Percentiles rank a stretch among this genome's conserved stretches.
These are phyloP conservation scores for Cyphellophora attinorum DNA, from an alignment of 2,329 filamentous ascomycete species.

Conservation along the genomic window DNA sequence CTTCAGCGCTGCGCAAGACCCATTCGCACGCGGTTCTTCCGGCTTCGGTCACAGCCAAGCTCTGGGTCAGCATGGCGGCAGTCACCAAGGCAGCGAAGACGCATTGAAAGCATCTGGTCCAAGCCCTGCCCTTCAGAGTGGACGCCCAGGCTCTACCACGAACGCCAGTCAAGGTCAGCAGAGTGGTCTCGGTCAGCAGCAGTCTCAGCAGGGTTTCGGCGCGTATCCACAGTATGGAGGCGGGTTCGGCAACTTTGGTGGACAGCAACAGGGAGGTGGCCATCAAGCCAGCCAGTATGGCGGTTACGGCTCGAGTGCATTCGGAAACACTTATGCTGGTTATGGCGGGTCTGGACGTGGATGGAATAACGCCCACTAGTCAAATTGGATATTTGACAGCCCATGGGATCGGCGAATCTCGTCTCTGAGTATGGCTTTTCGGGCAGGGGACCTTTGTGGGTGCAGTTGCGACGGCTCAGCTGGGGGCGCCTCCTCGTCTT, in stretches of 20 bases:
- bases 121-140: slow-evolving; percentile 52
- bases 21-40: slow-evolving; percentile 49
- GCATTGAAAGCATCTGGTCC: slow-evolving; percentile 49
- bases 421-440: neutral
- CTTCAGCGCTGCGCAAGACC: slow-evolving; percentile 46
- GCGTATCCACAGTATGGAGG: slow-evolving; percentile 20
- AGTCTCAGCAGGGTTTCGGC: slow-evolving; percentile 25
- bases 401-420: neutral
- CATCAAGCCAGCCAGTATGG: slow-evolving; percentile 17
- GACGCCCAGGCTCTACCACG: slow-evolving; percentile 53
- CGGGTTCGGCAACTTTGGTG: slow-evolving; percentile 10
- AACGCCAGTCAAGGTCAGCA: slow-evolving; percentile 45
- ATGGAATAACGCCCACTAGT: slow-evolving; percentile 7
- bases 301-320: slow-evolving; percentile 17
- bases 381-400: neutral
- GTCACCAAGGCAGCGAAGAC: slow-evolving; percentile 35
- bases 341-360: slow-evolving; percentile 15
- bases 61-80: slow-evolving; percentile 39
- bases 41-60: slow-evolving; percentile 45
- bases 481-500: neutral
- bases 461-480: neutral
- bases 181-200: slow-evolving; percentile 20
- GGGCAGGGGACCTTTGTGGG: neutral
- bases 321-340: slow-evolving; percentile 17
- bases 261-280: slow-evolving; percentile 10